Conservation (phyloP, 2,329 filamentous ascomycete species). For the Thelonectria discophora region DNA sequence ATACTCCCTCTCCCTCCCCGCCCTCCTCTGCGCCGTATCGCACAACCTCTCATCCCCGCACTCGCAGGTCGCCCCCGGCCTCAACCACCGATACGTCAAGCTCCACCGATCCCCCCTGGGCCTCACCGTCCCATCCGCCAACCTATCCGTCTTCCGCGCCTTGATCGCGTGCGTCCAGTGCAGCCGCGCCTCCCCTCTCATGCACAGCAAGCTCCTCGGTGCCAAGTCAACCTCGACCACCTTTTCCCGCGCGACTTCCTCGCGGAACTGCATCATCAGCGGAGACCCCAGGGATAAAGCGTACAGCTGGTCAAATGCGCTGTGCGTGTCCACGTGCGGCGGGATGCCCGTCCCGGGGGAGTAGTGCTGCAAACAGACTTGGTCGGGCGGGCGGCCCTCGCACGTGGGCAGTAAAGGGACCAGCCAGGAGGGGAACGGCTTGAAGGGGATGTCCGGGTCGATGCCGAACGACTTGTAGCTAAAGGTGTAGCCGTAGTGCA, state of each 20-base stretch:
- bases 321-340: slow-evolving; percentile 68
- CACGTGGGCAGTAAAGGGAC: slow-evolving; percentile 55
- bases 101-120: slow-evolving; percentile 59
- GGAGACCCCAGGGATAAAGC: slow-evolving; percentile 54
- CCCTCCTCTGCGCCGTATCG: slow-evolving; percentile 58
- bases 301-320: slow-evolving; percentile 56
- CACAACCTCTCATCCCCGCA: slow-evolving; percentile 61
- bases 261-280: slow-evolving; percentile 56
- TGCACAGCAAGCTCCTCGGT: slow-evolving; percentile 60
- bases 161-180: slow-evolving; percentile 67
- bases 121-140: slow-evolving; percentile 57
- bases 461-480: slow-evolving; percentile 67
- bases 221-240: slow-evolving; percentile 58
- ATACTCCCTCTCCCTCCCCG: slow-evolving; percentile 60
- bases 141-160: slow-evolving; percentile 60
- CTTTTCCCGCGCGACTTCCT: slow-evolving; percentile 39
- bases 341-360: slow-evolving; percentile 68
- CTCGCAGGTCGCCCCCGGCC: slow-evolving; percentile 56
- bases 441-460: slow-evolving; percentile 59
- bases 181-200: slow-evolving; percentile 59
- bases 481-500: slow-evolving; percentile 66
- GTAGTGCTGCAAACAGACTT: slow-evolving; percentile 69
- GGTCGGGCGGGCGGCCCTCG: slow-evolving; percentile 58
- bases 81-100: slow-evolving; percentile 63
- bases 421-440: slow-evolving; percentile 61